Evolutionary conservation across 202 grass and related monocot genomes (phyloP), one percentile per base, ranked within the genome.

Genomic region (Sporobolus alterniflorus): DNA sequence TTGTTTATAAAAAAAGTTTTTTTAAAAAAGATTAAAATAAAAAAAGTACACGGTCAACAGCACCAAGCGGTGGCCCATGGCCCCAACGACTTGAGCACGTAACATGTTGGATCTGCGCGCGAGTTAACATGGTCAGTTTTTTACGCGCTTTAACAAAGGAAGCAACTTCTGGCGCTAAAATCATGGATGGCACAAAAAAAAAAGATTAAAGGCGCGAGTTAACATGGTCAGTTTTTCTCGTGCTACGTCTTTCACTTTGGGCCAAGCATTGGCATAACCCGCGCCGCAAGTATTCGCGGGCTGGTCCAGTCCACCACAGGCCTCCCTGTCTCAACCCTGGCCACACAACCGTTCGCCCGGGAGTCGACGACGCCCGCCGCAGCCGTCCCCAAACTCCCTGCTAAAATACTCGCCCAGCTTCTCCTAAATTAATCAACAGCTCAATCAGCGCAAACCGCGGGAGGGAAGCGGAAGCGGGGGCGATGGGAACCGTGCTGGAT

Each of bases 401-500:
- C 60, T 66, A 76, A 85, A 89, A 89, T 56, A 79, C 63, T 28
- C 31, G 42, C 42, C 33, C 12, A n/a, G n/a, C n/a, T 8, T 57
- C 29, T 9, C 25, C 67, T 30, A n/a, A 29, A 33, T 15, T 47
- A 5, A 70, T 70, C 51, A 48, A 22, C 11, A 13, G 6, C 61
- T 73, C 25, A 69, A 26, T 73, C 1, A 15, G 34, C 57, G 46
- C 67, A 26, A 82, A 50, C 81, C 28, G 66, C n/a, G 22, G 39
- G 54, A 44, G 43, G 44, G 14, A 51, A 43, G 56, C 56, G 24
- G 11, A 11, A 31, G 26, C 57, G 1, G 57, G 7, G 25, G 64
- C 44, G 46, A 98, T 98, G 96, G 96, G 96, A 25, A 94, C 96
- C 59, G 91, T 94, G 52, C 54, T 96, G 44, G 96, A 98, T 71